Evolutionary conservation across 1,284 basidiomycete genomes (phyloP), one percentile per base, ranked within the genome.

Genomic region (Malassezia vespertilionis): DNA sequence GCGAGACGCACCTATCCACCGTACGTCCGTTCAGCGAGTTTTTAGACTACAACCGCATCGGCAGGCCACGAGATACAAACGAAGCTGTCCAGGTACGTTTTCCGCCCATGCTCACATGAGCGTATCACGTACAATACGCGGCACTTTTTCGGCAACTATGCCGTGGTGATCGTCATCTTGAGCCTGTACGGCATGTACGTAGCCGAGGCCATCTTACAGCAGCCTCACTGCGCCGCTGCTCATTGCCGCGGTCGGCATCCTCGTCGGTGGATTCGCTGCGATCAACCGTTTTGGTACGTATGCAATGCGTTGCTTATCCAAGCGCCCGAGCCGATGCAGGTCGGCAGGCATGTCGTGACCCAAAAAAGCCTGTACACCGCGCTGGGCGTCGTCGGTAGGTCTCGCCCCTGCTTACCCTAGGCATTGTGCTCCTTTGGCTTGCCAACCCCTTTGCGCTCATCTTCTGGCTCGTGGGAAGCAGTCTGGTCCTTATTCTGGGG

Each of bases 91-190:
- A 55, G 45, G 52, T 48, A 65, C 21, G 68, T 65, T 12, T 14
- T n/a, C 1, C 31, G 17, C 14, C 31, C 27, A 15, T 24, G 22
- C 31, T 40, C 14, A 32, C 31, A n/a, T 5, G 40, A 67, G 50
- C 80, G 88, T 52, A 84, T 91, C 78, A 86, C 86, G 31, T 88
- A 91, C 76, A 95, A 93, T 76, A 88, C 88, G 12, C 58, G 68
- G 11, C 64, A 72, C 53, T 72, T 71, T 41, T 65, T 61, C 6
- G 62, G 59, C 27, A 95, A 95, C 74, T 95, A 95, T 74, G 79
- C 81, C 33, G 73, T 93, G 63, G 78, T 96, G 59, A 76, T 95
- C 15, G 80, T 77, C 40, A 72, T 82, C 36, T 78, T 96, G 45
- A 84, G 82, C 14, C 79, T 96, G 47, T 97, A 95, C 72, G 86